phyloP scores from a whole-genome alignment of 176 grass and related monocot genomes.

The barley (Hordeum vulgare) region MorexV3_pseudomolecules_assembly NC_058520.1:593995142-593995641 shows the following conservation, averaged over 20 bases:
- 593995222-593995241: not conserved
- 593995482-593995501: too few relatives aligned
- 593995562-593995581: not conserved
- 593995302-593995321: not conserved
- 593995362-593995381: not conserved
- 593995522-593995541: too few relatives aligned
- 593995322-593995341: too few relatives aligned
- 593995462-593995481: too few relatives aligned
- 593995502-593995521: too few relatives aligned
- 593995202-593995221: not conserved
- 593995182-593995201: not conserved
- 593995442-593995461: too few relatives aligned
- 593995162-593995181: too few relatives aligned
- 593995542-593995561: not conserved
- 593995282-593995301: not conserved
- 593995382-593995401: too few relatives aligned
- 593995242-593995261: not conserved
- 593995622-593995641: not conserved
- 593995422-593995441: too few relatives aligned
- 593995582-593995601: not conserved
- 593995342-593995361: not conserved
- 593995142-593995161: too few relatives aligned
- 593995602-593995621: not conserved
- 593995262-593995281: not conserved
- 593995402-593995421: too few relatives aligned